Evolutionary conservation across 2,329 filamentous ascomycete species (phyloP).

Genomic region (Alternaria incomplexa): DNA sequence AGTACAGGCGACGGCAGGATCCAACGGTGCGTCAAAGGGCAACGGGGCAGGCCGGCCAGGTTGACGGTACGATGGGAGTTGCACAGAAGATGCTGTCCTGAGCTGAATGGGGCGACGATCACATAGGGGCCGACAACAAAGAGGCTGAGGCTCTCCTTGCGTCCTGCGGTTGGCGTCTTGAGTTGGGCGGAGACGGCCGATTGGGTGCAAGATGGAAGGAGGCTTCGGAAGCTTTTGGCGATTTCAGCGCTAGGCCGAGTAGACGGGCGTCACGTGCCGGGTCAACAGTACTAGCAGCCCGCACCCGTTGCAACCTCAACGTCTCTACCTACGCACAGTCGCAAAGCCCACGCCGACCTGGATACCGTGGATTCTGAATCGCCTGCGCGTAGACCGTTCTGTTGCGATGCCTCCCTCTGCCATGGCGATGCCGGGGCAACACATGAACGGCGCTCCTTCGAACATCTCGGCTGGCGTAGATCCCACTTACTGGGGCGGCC

Average conservation of each 20-base stretch:
- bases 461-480: conserved; percentile 37
- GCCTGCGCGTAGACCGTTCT: conserved; percentile 1
- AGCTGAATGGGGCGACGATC: neutral
- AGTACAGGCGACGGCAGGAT: neutral
- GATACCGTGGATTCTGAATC: conserved; percentile 11
- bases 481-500: conserved; percentile 42
- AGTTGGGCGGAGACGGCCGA: conserved; percentile 2
- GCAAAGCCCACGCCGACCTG: conserved; percentile 16
- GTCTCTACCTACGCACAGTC: conserved; percentile 30
- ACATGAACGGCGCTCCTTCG: conserved; percentile 29
- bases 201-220: conserved; percentile 2
- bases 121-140: conserved; percentile 8
- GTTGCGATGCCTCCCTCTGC: conserved; percentile 24
- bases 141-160: conserved; percentile 6
- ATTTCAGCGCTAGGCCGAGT: conserved; percentile 3
- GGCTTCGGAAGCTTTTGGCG: conserved; percentile 4
- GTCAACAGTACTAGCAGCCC: conserved; percentile 16
- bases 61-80: conserved; percentile 1
- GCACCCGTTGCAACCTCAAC: conserved; percentile 27
- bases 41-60: neutral
- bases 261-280: conserved; percentile 5
- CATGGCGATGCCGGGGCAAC: conserved; percentile 38
- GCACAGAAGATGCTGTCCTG: neutral
- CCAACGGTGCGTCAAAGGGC: conserved; percentile 4
- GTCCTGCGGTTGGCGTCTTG: neutral